Conservation (phyloP, 2,329 filamentous ascomycete genomes). For the Stachybotrys chartarum region DNA sequence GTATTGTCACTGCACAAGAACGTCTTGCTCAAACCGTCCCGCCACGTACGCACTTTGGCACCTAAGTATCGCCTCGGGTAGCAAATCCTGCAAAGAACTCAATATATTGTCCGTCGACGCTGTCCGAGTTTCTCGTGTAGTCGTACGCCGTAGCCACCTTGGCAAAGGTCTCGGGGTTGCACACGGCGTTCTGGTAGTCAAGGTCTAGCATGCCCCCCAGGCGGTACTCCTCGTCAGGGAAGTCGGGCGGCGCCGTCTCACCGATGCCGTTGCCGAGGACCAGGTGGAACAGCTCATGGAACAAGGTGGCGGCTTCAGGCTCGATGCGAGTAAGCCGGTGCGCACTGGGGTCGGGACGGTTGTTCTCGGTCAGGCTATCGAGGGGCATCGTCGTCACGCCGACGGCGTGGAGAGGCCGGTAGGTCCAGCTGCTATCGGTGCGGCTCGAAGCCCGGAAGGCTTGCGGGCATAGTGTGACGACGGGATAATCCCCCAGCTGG, state of each 20-base stretch:
- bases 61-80: neutral
- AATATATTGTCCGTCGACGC: neutral
- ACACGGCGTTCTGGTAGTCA: neutral
- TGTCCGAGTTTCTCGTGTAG: neutral
- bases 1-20: neutral
- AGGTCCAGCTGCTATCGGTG: neutral
- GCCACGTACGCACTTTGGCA: neutral
- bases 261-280: neutral
- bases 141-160: neutral
- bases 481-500: neutral
- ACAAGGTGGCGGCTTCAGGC: neutral
- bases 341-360: neutral
- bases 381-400: neutral
- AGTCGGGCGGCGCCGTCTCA: neutral
- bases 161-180: neutral
- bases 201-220: neutral
- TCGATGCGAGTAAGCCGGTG: neutral
- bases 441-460: neutral
- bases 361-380: neutral
- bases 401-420: neutral
- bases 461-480: neutral
- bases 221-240: neutral
- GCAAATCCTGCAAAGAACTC: constrained; percentile 1
- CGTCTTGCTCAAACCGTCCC: neutral
- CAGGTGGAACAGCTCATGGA: constrained; percentile 1